Base-by-base conservation (phyloP, 306 rosid genomes). In the Ceratonia siliqua region DNA sequence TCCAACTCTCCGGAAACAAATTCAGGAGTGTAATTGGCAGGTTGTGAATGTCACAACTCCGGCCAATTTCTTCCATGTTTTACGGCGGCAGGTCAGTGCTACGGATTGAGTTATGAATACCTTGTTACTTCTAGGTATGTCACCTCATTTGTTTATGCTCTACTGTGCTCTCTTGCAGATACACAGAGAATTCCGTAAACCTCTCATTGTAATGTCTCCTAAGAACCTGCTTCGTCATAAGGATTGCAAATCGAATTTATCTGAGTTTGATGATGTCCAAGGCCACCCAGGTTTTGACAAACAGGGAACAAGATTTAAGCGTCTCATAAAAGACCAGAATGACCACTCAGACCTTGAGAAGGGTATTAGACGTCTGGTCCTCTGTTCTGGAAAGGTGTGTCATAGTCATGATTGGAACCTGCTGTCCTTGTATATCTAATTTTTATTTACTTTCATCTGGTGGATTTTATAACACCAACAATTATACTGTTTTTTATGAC, bases 231-330 rank as follows among this genome's bases (percentile, higher is more conserved):
- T 94, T 55, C 88, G 97, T 13, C 94, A 91, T 74, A 91, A 92
- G 83, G 96, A 82, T 35, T 92, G 98, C 66, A 91, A 83, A 81
- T 94, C 98, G 59, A 84, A 92, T 81, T 68, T 94, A 78, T 94
- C 98, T 0, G 97, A 94, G 85, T 91, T 94, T 61, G 98, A 94
- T 85, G 98, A 94, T 45, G 93, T 90, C 36, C 86, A 86, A 86
- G 97, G 98, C 69, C 98, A 94, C 82, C 87, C 94, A 28, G 96
- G 98, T 78, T 94, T 92, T 79, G 98, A 94, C 85, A 92, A 90
- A 82, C 97, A 94, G 66, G 98, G 98, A 20, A 94, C 97, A 80
- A 78, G 97, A 83, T 94, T 94, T 82, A 94, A 94, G 82, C 98
- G 96, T 32, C 91, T 94, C 63, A 86, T 94, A 27, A 90, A 91